Evolutionary conservation across 768 basidiomycete species (phyloP).

Genomic region (Tubosaeta brunneosetosa): DNA sequence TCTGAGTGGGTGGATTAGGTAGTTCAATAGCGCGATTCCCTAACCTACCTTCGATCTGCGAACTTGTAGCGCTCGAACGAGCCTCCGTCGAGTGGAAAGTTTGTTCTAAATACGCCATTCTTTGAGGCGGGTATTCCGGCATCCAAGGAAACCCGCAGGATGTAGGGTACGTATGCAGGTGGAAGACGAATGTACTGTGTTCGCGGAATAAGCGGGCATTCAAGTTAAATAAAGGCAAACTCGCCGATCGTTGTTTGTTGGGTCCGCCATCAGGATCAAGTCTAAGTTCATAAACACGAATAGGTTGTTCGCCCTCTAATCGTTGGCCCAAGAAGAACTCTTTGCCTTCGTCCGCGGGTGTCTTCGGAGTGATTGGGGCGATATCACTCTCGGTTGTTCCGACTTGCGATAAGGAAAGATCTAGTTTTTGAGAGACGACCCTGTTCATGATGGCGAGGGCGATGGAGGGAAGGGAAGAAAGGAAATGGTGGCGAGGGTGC

Average conservation of each 20-base stretch:
- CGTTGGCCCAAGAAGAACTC: constrained; percentile 72
- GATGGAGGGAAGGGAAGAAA: background rate
- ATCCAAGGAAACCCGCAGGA: constrained; percentile 85
- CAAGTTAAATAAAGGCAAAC: constrained; percentile 25
- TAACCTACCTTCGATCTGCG: constrained; percentile 66
- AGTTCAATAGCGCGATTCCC: background rate
- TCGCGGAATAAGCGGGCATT: constrained; percentile 9
- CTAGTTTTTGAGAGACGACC: background rate
- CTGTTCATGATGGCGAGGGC: constrained; percentile 8
- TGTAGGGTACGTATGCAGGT: constrained; percentile 82
- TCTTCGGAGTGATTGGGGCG: constrained; percentile 60
- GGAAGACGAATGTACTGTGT: constrained; percentile 92
- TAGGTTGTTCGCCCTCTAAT: constrained; percentile 51
- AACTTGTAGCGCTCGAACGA: constrained; percentile 72
- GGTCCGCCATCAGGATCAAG: constrained; percentile 92
- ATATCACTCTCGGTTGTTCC: background rate
- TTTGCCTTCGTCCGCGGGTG: constrained; percentile 90
- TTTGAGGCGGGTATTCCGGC: constrained; percentile 88
- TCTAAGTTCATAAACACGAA: constrained; percentile 81
- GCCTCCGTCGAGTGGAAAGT: constrained; percentile 94
- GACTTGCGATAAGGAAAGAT: constrained; percentile 16
- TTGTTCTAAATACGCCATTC: constrained; percentile 92
- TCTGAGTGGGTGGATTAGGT: constrained; percentile 38
- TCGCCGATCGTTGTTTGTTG: constrained; percentile 74
- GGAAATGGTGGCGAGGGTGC: background rate